These are phyloP conservation scores for Clavariopsis aquatica DNA, from an alignment of 495 filamentous ascomycete genomes.

Conservation along the genomic window DNA sequence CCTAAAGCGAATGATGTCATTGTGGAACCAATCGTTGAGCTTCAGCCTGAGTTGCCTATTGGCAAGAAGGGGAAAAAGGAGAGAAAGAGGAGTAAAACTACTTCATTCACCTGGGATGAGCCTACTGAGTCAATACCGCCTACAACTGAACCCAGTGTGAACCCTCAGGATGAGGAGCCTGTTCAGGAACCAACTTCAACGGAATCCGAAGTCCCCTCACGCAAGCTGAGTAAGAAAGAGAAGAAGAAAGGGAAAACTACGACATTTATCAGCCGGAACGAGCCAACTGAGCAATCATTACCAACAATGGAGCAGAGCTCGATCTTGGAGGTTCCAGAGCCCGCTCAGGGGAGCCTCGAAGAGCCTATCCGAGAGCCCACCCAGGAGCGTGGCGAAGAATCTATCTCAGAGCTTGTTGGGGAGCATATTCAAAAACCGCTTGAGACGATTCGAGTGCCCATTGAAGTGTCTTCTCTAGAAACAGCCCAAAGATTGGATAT, in stretches of 20 bases:
- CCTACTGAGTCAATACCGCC: neutral
- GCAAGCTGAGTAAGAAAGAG: slow-evolving; percentile 25
- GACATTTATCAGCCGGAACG: slow-evolving; percentile 8
- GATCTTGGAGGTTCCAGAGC: neutral
- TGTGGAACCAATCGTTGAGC: neutral
- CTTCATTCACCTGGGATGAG: slow-evolving; percentile 10
- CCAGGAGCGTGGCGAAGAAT: no score
- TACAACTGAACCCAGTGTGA: neutral
- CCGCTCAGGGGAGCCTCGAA: no score
- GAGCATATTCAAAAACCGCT: neutral
- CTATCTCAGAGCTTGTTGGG: no score
- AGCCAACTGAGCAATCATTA: neutral
- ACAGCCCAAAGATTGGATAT: neutral
- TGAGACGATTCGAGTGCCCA: no score
- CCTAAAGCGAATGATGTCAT: slow-evolving; percentile 6
- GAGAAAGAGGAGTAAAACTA: slow-evolving; percentile 19
- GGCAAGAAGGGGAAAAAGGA: slow-evolving; percentile 22
- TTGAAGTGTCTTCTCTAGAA: no score
- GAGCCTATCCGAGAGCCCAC: neutral
- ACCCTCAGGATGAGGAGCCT: neutral
- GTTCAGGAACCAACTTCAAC: neutral
- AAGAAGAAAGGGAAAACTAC: slow-evolving; percentile 23
- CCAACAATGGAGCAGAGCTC: slow-evolving; percentile 8
- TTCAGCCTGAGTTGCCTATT: neutral
- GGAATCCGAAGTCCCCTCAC: neutral